phyloP scores from a whole-genome alignment of 2,329 filamentous ascomycete species.

The Mariannaea elegans region DNA sequence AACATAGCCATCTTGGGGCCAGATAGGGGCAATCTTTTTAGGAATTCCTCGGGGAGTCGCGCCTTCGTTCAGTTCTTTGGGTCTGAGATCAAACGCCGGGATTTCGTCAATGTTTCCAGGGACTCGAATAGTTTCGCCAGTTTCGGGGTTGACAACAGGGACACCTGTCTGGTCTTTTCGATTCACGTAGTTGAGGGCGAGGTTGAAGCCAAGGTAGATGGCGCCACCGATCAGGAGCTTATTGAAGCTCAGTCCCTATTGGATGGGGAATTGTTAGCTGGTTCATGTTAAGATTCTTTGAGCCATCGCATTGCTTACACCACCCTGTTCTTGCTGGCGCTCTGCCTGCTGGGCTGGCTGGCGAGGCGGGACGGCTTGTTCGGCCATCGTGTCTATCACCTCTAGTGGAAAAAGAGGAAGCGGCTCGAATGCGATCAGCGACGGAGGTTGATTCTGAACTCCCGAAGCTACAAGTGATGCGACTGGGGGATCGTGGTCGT shows the following conservation, averaged over 20 bases:
- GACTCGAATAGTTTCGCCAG: slow-evolving; percentile 62
- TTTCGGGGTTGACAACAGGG: slow-evolving; percentile 56
- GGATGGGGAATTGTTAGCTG: slow-evolving; percentile 8
- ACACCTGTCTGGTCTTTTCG: slow-evolving; percentile 58
- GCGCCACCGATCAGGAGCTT: slow-evolving; percentile 62
- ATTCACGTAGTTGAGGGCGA: slow-evolving; percentile 63
- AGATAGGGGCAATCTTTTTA: slow-evolving; percentile 82
- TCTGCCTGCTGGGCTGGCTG: slow-evolving; percentile 36
- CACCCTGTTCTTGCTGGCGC: slow-evolving; percentile 32
- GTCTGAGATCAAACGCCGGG: slow-evolving; percentile 71
- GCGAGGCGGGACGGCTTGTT: slow-evolving; percentile 36
- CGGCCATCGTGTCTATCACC: slow-evolving; percentile 37
- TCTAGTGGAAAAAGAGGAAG: slow-evolving; percentile 4
- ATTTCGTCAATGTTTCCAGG: slow-evolving; percentile 65
- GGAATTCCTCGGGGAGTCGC: slow-evolving; percentile 73
- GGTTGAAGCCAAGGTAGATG: slow-evolving; percentile 68
- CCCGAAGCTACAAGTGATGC: background rate
- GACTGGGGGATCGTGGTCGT: slow-evolving; percentile 1
- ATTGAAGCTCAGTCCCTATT: slow-evolving; percentile 49
- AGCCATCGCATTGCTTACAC: slow-evolving; percentile 37
- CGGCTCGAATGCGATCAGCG: background rate
- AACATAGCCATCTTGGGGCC: slow-evolving; percentile 79
- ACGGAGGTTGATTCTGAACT: background rate
- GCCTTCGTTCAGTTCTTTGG: slow-evolving; percentile 66
- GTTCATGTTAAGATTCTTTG: too few relatives aligned